Evolutionary conservation across 164 flowering plant genomes (phyloP).

Genomic region (Aristolochia fimbriata): DNA sequence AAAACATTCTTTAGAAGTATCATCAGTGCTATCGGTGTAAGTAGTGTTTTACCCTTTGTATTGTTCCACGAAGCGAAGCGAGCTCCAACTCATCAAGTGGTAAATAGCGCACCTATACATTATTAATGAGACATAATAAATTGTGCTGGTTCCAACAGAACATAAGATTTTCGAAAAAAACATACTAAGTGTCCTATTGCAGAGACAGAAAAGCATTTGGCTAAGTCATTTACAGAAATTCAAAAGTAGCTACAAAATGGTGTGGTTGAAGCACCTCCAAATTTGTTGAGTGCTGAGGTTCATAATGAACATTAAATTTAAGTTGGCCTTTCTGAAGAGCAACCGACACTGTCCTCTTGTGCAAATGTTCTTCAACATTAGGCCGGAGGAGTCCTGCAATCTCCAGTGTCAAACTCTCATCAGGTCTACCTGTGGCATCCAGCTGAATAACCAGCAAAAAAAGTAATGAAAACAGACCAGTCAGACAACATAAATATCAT

Average conservation of each 20-base stretch:
- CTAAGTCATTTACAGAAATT: background rate
- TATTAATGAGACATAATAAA: background rate
- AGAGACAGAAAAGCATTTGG: background rate
- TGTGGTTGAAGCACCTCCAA: constrained; percentile 54
- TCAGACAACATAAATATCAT: background rate
- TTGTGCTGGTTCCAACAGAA: too few species aligned
- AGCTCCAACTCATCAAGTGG: constrained; percentile 97
- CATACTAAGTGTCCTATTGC: too few species aligned
- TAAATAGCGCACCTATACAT: constrained; percentile 59
- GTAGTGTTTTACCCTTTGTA: constrained; percentile 60
- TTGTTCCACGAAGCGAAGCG: constrained; percentile 88
- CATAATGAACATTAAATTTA: constrained; percentile 59
- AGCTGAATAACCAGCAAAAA: constrained; percentile 41
- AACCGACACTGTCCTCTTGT: constrained; percentile 45
- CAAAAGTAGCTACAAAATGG: background rate
- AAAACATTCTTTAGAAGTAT: too few species aligned
- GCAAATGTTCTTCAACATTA: constrained; percentile 31
- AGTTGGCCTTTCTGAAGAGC: constrained; percentile 93
- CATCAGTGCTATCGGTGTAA: background rate
- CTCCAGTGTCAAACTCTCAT: constrained; percentile 83
- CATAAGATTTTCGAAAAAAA: too few species aligned
- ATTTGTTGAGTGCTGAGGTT: constrained; percentile 59
- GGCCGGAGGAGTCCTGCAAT: constrained; percentile 51
- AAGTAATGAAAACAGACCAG: constrained; percentile 1
- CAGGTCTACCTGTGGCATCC: constrained; percentile 90